These are phyloP conservation scores for Diaporthe australafricana DNA, from an alignment of 2,329 filamentous ascomycete species.

Conservation along the genomic window DNA sequence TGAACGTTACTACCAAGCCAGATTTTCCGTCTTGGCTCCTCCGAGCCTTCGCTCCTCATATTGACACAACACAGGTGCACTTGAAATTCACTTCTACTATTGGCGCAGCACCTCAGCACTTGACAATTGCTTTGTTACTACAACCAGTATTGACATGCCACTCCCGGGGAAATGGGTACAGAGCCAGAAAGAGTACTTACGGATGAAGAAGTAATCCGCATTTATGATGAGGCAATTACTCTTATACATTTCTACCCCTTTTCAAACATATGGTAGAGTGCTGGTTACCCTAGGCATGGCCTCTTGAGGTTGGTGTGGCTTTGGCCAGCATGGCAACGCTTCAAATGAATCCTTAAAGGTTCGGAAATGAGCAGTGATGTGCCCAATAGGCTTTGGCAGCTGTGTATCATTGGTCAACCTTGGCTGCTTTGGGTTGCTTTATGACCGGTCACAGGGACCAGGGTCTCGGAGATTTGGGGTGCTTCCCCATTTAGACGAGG, in stretches of 20 bases:
- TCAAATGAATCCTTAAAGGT: not conserved
- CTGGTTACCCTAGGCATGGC: not conserved
- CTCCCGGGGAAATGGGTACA: fast-evolving
- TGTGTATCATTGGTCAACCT: not conserved
- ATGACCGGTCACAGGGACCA: not conserved
- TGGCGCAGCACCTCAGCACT: not conserved
- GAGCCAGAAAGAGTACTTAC: too few species aligned
- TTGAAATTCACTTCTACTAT: not conserved
- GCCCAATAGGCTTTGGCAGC: not conserved
- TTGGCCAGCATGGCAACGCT: not conserved
- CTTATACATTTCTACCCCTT: too few species aligned
- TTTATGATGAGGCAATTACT: too few species aligned
- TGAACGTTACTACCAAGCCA: conserved; percentile 1
- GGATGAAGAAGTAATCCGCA: too few species aligned
- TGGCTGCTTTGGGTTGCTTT: not conserved
- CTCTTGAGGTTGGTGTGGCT: not conserved
- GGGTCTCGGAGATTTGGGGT: not conserved
- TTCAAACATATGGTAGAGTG: too few species aligned
- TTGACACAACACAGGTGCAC: not conserved
- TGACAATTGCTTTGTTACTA: not conserved
- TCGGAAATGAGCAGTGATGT: not conserved
- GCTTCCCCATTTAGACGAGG: not conserved
- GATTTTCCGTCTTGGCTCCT: not conserved
- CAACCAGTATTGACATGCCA: not conserved
- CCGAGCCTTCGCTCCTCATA: not conserved